Evolutionary conservation across 192 early-diverging fungal genomes (phyloP), one percentile per base, ranked within the genome.

Genomic region (Backusella mclennaniae): DNA sequence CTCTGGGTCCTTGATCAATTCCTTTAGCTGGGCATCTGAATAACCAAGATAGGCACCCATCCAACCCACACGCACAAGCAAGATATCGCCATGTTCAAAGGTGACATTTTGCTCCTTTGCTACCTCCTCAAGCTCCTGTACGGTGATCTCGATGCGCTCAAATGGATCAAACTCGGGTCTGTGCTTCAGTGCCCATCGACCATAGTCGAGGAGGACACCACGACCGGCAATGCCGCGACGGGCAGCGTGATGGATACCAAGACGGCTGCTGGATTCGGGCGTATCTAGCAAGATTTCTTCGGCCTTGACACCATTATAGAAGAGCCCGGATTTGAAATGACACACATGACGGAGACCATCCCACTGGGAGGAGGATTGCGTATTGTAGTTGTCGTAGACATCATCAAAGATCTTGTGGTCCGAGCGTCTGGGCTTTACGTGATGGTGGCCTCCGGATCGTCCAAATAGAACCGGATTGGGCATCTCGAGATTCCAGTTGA

Each of bases 331-430:
- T 19, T 29, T n/a, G n/a, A 77, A 23, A 19, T 78, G 73, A n/a
- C 72, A 68, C 8, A 78, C 42, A 19, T 82, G 80, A 4, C 68
- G 36, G 1, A 82, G 71, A 35, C 80, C 80, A 44, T 82, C 80
- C 80, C 80, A 82, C 44, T 82, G 80, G 5, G 76, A 71, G 4
- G 80, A 82, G 2, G 80, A 69, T 59, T 82, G 80, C 0, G 80
- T 74, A 35, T 82, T 82, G 72, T 69, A 78, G 70, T 82, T 76
- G 42, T 73, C 35, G 26, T 82, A 82, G n/a, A 73, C 12, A 52
- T 82, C 80, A 12, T 82, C 80, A 78, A 77, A 77, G 17, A 31
- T 36, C 26, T 35, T 19, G 42, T 68, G 19, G 12, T 63, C 56
- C 0, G 23, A 0, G 29, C 39, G n/a, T 1, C 26, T 19, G 49